These are phyloP conservation scores for Lactarius deliciosus DNA, from an alignment of 768 basidiomycete genomes.

Conservation along the genomic window DNA sequence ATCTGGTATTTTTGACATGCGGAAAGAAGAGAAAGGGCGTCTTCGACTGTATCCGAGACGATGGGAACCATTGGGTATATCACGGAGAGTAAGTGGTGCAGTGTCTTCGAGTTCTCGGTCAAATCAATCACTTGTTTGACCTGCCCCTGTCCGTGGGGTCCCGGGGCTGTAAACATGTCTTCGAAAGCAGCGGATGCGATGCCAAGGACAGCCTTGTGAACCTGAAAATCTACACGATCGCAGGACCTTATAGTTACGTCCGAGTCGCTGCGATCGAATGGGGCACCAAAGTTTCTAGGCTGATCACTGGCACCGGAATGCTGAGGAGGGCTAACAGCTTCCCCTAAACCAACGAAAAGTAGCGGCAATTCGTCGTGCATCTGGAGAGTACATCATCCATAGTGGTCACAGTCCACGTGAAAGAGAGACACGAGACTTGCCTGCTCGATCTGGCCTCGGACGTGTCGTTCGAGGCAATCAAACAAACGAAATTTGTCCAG, in stretches of 20 bases:
- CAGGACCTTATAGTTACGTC: constrained; percentile 57
- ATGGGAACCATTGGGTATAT: constrained; percentile 7
- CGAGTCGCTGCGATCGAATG: constrained; percentile 19
- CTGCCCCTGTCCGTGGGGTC: neutral
- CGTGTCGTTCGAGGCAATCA: constrained; percentile 2
- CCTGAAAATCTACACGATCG: constrained; percentile 51
- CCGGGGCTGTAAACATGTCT: constrained; percentile 45
- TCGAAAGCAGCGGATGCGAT: constrained; percentile 59
- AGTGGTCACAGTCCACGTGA: neutral
- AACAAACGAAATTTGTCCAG: constrained; percentile 4
- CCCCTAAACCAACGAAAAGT: neutral
- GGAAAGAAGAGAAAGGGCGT: constrained; percentile 10
- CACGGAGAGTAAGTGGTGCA: constrained; percentile 4
- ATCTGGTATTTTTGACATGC: constrained; percentile 23
- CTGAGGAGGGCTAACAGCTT: neutral
- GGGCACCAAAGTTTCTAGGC: constrained; percentile 7
- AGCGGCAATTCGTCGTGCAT: neutral
- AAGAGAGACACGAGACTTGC: neutral
- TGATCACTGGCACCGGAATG: neutral
- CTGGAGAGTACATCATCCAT: neutral
- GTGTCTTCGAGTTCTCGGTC: constrained; percentile 10
- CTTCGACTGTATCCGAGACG: constrained; percentile 10
- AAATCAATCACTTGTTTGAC: neutral
- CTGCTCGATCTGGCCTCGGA: neutral
- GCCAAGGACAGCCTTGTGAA: constrained; percentile 54